Percentiles rank a stretch among this genome's conserved stretches.
Conservation (phyloP, 352 stramenopile genomes). For the Phytophthora boehmeriae region DNA sequence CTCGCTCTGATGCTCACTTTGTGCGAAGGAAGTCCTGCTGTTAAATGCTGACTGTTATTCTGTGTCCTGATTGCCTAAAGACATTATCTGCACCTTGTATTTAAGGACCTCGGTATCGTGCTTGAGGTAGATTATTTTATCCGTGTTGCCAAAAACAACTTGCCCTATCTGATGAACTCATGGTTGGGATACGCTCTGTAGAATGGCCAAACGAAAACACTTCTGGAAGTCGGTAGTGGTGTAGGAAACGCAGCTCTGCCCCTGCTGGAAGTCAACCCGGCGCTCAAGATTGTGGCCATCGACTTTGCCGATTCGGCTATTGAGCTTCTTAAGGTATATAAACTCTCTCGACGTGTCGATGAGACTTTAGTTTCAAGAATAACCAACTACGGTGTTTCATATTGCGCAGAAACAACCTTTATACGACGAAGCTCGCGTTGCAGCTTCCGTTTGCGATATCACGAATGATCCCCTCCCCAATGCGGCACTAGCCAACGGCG, state of each 20-base stretch:
- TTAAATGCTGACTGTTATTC: not conserved
- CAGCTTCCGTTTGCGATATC: constrained; percentile 84
- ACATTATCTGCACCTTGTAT: constrained; percentile 94
- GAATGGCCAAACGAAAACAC: constrained; percentile 46
- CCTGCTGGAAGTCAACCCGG: constrained; percentile 91
- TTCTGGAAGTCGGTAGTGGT: constrained; percentile 95
- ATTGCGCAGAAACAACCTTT: constrained; percentile 70
- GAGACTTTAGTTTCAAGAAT: not conserved
- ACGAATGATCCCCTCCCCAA: constrained; percentile 75
- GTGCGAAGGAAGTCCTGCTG: too few relatives aligned
- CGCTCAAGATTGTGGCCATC: constrained; percentile 89
- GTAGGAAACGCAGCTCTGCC: constrained; percentile 96
- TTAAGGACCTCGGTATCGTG: constrained; percentile 80
- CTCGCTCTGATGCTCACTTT: too few relatives aligned
- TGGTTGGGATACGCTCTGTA: too few relatives aligned
- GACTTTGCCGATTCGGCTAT: constrained; percentile 95
- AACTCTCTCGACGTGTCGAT: constrained; percentile 8
- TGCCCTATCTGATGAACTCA: too few relatives aligned
- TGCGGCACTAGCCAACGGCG: constrained; percentile 55
- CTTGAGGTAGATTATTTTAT: too few relatives aligned
- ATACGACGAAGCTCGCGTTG: constrained; percentile 74
- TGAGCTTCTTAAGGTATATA: constrained; percentile 85
- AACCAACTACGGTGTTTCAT: not conserved
- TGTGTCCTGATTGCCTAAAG: constrained; percentile 15
- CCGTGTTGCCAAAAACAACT: too few relatives aligned